phyloP scores from a whole-genome alignment of 192 early-diverging fungal species.

The Coemansia asiatica region DNA sequence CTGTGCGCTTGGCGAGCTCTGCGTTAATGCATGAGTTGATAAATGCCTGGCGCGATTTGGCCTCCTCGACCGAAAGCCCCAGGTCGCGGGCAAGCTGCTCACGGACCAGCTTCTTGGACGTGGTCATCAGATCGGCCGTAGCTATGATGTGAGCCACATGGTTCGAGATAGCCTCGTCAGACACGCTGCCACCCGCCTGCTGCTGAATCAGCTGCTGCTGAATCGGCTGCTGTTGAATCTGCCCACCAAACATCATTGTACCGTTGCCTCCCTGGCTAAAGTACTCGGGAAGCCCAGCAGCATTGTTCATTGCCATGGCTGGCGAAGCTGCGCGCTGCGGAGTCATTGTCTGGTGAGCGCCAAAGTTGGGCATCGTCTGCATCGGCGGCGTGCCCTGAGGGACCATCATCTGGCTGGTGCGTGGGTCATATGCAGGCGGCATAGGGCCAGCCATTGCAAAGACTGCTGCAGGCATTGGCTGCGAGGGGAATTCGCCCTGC shows the following conservation, averaged over 20 bases:
- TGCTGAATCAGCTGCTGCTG: not conserved
- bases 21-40: constrained; percentile 45
- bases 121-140: constrained; percentile 88
- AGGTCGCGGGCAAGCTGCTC: constrained; percentile 57
- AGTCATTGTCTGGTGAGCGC: constrained; percentile 12
- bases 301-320: constrained; percentile 10
- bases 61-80: constrained; percentile 31
- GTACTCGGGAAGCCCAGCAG: constrained; percentile 32
- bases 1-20: constrained; percentile 47
- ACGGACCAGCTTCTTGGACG: constrained; percentile 96
- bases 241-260: constrained; percentile 12
- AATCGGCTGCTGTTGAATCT: constrained; percentile 5
- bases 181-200: constrained; percentile 36
- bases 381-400: constrained; percentile 8
- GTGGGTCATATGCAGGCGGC: constrained; percentile 52
- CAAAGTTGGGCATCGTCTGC: constrained; percentile 17
- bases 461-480: not conserved
- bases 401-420: constrained; percentile 34
- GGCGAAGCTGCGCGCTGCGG: constrained; percentile 35
- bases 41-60: constrained; percentile 27
- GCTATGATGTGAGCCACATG: constrained; percentile 78
- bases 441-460: constrained; percentile 9
- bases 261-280: constrained; percentile 17
- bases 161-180: constrained; percentile 67
- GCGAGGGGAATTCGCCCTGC: constrained; percentile 22